These are phyloP conservation scores for Parasarocladium wereldwijsianum DNA, from an alignment of 2,329 filamentous ascomycete species.

Conservation along the genomic window DNA sequence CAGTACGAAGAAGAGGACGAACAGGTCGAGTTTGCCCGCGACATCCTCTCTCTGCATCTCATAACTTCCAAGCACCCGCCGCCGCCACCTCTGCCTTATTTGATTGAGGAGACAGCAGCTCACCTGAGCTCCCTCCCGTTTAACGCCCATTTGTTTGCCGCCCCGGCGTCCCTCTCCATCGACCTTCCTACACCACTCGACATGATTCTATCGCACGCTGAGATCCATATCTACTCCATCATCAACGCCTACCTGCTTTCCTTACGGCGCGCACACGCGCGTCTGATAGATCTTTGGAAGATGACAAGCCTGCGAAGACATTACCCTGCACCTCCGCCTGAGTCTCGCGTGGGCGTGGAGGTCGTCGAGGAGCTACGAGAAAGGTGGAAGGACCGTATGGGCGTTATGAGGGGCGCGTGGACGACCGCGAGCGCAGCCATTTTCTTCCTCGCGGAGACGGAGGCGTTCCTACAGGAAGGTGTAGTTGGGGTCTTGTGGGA, in stretches of 20 bases:
- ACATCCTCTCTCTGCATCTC: constrained; percentile 55
- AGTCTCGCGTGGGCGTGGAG: constrained; percentile 41
- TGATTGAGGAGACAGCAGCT: constrained; percentile 16
- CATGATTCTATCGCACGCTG: constrained; percentile 64
- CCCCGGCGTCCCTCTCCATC: constrained; percentile 53
- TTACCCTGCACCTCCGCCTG: constrained; percentile 60
- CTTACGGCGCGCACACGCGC: constrained; percentile 72
- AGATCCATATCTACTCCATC: constrained; percentile 67
- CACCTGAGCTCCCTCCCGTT: constrained; percentile 45
- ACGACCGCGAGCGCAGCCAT: constrained; percentile 75
- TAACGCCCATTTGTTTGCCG: constrained; percentile 67
- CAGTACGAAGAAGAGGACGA: constrained; percentile 66
- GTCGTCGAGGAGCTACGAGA: constrained; percentile 47
- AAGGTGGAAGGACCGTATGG: constrained; percentile 46
- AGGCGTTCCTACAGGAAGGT: constrained; percentile 80
- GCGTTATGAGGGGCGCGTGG: constrained; percentile 71
- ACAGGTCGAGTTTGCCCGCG: constrained; percentile 66
- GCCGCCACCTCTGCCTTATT: too few relatives aligned
- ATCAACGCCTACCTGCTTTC: constrained; percentile 80
- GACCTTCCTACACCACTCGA: constrained; percentile 69
- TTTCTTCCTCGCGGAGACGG: constrained; percentile 79
- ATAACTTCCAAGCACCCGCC: constrained; percentile 27
- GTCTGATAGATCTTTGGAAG: constrained; percentile 77
- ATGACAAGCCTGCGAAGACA: constrained; percentile 63
- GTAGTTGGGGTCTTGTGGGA: constrained; percentile 72